Percentiles rank a stretch among this genome's conserved stretches.
These are phyloP conservation scores for Omphalotus olearius DNA, from an alignment of 1,284 basidiomycete genomes.

Conservation along the genomic window DNA sequence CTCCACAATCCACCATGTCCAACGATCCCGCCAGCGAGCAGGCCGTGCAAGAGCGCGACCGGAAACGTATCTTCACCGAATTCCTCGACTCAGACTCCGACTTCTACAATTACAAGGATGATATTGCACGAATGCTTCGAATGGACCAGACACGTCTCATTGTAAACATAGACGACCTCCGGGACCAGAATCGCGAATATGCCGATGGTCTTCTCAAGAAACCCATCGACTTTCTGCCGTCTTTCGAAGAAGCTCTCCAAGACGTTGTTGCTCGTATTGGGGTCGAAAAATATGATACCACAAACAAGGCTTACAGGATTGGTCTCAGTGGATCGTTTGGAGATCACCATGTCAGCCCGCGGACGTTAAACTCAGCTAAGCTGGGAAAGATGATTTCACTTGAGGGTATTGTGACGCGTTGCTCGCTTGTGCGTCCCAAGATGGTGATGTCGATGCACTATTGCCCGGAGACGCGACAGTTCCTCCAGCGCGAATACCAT, in stretches of 20 bases:
- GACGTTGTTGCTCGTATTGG: slow-evolving; percentile 78
- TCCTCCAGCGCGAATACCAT: slow-evolving; percentile 89
- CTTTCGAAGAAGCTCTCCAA: slow-evolving; percentile 84
- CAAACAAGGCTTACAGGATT: slow-evolving; percentile 77
- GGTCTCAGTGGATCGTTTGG: slow-evolving; percentile 99
- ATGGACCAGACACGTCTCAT: slow-evolving; percentile 85
- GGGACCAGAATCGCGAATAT: slow-evolving; percentile 87
- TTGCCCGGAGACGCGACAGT: slow-evolving; percentile 81
- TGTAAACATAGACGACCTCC: slow-evolving; percentile 95
- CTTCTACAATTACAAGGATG: slow-evolving; percentile 82
- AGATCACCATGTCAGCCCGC: slow-evolving; percentile 95
- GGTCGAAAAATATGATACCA: slow-evolving; percentile 79
- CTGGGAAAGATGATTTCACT: slow-evolving; percentile 96
- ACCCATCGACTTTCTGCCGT: slow-evolving; percentile 88
- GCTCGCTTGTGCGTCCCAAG: slow-evolving; percentile 97
- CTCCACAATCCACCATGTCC: slow-evolving; percentile 43
- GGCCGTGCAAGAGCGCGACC: slow-evolving; percentile 74
- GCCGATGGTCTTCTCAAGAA: slow-evolving; percentile 83
- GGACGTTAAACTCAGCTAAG: slow-evolving; percentile 85
- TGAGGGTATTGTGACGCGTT: slow-evolving; percentile 98
- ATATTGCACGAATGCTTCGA: slow-evolving; percentile 83
- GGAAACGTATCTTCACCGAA: slow-evolving; percentile 80
- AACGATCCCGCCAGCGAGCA: slow-evolving; percentile 48
- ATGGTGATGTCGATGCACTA: slow-evolving; percentile 97
- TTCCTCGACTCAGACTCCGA: slow-evolving; percentile 82